Evolutionary conservation across 495 filamentous ascomycete genomes (phyloP).

Genomic region (Parathielavia hyrcaniae): DNA sequence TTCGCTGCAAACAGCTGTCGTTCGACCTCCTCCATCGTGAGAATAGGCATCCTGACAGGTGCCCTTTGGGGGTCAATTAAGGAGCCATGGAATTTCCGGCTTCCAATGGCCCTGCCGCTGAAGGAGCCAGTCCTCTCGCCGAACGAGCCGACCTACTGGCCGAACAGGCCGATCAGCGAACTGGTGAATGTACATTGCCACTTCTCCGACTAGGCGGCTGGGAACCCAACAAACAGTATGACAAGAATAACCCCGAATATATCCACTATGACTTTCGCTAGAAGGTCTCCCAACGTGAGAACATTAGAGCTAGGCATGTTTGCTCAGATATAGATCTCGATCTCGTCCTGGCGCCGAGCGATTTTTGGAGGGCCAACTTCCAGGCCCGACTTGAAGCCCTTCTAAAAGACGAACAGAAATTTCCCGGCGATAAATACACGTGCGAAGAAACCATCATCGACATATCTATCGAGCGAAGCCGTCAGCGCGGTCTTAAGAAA

Average conservation of each 20-base stretch:
- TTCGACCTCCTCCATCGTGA: not conserved
- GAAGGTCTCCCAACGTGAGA: constrained; percentile 14
- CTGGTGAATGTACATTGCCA: constrained; percentile 8
- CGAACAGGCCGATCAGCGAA: constrained; percentile 11
- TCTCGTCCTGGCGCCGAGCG: constrained; percentile 13
- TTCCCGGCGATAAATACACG: constrained; percentile 3
- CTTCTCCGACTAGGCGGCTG: constrained; percentile 10
- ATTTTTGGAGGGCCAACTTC: constrained; percentile 14
- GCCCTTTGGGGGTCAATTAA: not conserved
- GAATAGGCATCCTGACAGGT: too few species aligned
- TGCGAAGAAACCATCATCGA: constrained; percentile 15
- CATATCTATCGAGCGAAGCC: constrained; percentile 13
- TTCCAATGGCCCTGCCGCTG: not conserved
- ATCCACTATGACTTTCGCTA: constrained; percentile 12
- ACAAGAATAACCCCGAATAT: constrained; percentile 12
- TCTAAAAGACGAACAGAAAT: constrained; percentile 12
- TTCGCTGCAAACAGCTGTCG: not conserved
- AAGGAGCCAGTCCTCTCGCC: constrained; percentile 1
- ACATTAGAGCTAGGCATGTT: constrained; percentile 15
- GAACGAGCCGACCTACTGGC: not conserved
- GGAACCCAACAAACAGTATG: constrained; percentile 13
- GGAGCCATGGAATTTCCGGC: constrained; percentile 1
- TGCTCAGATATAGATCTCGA: constrained; percentile 4
- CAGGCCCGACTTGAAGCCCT: constrained; percentile 13
- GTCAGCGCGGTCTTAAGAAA: constrained; percentile 14